Base-by-base conservation (phyloP, 345 rosid species). In the Gossypioides kirkii region DNA sequence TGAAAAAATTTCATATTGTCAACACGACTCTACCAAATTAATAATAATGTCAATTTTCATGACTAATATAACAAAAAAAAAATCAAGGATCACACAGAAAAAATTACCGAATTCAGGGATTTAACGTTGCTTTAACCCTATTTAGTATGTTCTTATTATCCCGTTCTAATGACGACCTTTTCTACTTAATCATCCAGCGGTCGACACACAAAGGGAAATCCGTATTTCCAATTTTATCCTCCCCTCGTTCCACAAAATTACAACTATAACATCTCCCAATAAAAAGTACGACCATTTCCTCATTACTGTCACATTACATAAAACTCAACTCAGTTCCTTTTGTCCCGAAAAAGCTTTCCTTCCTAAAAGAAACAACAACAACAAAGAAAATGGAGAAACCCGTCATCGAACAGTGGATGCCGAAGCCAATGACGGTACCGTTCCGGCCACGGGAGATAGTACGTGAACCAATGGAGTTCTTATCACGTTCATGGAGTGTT, bases 401-500 rank as follows among this genome's bases (percentile, higher is more conserved):
- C 38, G 74, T 87, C 11, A 20, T 84, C 6, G 83, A 86, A 9
- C 84, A 80, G 16, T 89, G 97, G 97, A 66, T 91, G 69, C 83
- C 84, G 58, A 93, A 91, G 79, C 78, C 85, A 69, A 71, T 74
- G 58, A 76, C 86, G 70, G 70, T 41, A 8, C 65, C 72, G 17
- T 91, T 80, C 90, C 77, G 93, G 23, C 96, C 89, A 12, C 99
- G 97, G 76, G 97, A 96, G 77, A 88, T 94, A 0, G 96, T 96
- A 13, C 80, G 80, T 1, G 98, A 93, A 70, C 92, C 99, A 25
- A 91, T 93, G 98, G 99, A 96, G 86, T 96, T 93, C 70, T 80
- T 96, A 5, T 86, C 99, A 20, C 91, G 98, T 9, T 90, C 99
- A 3, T 96, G 99, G 99, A 96, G 98, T 70, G 79, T 89, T 32